Evolutionary conservation across 768 basidiomycete species (phyloP), one percentile per base, ranked within the genome.

Genomic region (Mycena maculata): DNA sequence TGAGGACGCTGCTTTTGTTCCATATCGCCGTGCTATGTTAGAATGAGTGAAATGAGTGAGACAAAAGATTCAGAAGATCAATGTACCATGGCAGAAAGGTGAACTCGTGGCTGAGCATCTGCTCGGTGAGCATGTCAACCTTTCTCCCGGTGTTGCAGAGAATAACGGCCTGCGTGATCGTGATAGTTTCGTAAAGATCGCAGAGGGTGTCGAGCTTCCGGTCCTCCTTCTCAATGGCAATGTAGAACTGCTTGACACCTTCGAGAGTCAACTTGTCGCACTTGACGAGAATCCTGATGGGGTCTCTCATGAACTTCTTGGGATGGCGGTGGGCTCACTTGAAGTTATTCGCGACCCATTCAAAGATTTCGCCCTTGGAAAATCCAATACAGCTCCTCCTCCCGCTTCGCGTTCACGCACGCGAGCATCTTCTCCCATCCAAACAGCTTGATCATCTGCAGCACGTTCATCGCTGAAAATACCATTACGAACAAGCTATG

Each of bases 291-390:
- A 99, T 98, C 49, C 95, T 93, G 77, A 99, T 95, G 38, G 97
- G 97, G 79, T 98, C 96, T 58, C 94, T 95, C 96, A 99, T 98
- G 85, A 99, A 98, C 82, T 99, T 98, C n/a, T n/a, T n/a, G n/a
- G n/a, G n/a, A n/a, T n/a, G n/a, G 33, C 33, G 33, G 33, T 13
- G 33, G 8, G 76, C 80, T 31, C 65, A 86, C 85, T 85, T 85
- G 61, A 83, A 58, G 47, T 77, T 77, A 42, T 74, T 81, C 74
- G 84, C 84, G 65, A 83, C 69, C 23, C 90, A 71, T 42, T 84
- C 83, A 25, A 88, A 78, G 31, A 90, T 73, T 74, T 88, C 85
- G 45, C 83, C 77, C 72, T 84, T 86, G 80, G n/a, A 82, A 85
- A 36, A 90, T 79, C 76, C 83, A 85, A 2, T 72, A 58, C n/a